Percentiles rank a stretch among this genome's conserved stretches.
Conservation (phyloP, 1,284 basidiomycete species). For the Trametes hirsuta region DNA sequence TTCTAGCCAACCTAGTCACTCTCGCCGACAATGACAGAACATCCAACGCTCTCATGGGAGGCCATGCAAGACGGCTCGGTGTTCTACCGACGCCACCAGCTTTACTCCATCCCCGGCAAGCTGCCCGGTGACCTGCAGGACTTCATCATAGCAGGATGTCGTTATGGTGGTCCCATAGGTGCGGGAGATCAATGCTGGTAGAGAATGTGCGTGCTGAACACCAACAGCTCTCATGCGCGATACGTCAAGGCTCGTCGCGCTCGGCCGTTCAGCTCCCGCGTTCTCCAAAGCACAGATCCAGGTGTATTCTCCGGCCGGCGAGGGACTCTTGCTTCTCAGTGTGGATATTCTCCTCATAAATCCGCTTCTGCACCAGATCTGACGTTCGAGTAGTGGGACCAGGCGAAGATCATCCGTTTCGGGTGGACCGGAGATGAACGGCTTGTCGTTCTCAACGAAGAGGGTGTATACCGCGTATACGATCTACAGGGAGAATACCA, state of each 20-base stretch:
- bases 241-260: conserved; percentile 76
- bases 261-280: conserved; percentile 64
- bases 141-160: conserved; percentile 81
- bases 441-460: conserved; percentile 88
- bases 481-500: conserved; percentile 86
- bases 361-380: conserved; percentile 22
- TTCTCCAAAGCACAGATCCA: conserved; percentile 80
- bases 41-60: conserved; percentile 80
- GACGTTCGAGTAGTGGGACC: conserved; percentile 70
- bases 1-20: too few species aligned
- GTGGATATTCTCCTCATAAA: conserved; percentile 52
- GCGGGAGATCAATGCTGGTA: background rate
- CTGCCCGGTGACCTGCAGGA: conserved; percentile 76
- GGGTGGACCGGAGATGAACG: conserved; percentile 85
- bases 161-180: conserved; percentile 91
- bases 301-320: conserved; percentile 75
- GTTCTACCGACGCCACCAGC: conserved; percentile 80
- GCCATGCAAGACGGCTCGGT: conserved; percentile 78
- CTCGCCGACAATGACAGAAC: conserved; percentile 48
- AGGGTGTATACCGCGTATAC: conserved; percentile 90
- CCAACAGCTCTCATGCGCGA: conserved; percentile 85
- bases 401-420: conserved; percentile 77
- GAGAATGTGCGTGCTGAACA: background rate
- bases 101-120: conserved; percentile 85
- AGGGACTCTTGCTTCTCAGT: conserved; percentile 66